phyloP scores from a whole-genome alignment of 2,329 filamentous ascomycete species.

The Beauveria rudraprayagi region DNA sequence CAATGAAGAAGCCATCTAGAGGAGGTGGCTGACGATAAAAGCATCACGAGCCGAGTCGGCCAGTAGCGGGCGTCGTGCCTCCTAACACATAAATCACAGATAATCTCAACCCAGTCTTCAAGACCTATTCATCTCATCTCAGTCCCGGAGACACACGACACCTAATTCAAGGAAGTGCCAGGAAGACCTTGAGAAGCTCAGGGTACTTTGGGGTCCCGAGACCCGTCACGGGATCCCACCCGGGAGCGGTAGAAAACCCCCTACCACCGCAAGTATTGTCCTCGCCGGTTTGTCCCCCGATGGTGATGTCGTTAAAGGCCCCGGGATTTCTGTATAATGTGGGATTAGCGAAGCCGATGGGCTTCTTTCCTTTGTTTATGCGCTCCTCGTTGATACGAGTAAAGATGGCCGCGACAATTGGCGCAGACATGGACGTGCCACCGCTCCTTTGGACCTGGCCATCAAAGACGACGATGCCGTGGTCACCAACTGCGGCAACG shows the following conservation, averaged over 20 bases:
- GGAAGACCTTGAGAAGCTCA: background rate
- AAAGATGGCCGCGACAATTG: slow-evolving; percentile 15
- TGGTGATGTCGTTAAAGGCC: slow-evolving; percentile 8
- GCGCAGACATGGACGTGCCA: slow-evolving; percentile 14
- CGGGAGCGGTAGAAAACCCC: background rate
- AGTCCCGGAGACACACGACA: too few species aligned
- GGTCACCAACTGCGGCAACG: slow-evolving; percentile 34
- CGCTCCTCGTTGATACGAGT: slow-evolving; percentile 15
- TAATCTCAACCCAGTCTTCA: too few species aligned
- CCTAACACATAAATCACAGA: too few species aligned
- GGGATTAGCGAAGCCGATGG: slow-evolving; percentile 25
- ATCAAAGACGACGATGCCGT: slow-evolving; percentile 32
- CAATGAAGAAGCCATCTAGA: too few species aligned
- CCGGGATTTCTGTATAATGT: slow-evolving; percentile 7
- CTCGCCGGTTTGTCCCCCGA: background rate
- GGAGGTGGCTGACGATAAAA: too few species aligned
- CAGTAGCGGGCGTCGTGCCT: too few species aligned
- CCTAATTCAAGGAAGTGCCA: too few species aligned
- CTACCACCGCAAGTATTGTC: background rate
- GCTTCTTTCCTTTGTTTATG: slow-evolving; percentile 23
- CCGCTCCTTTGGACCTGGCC: slow-evolving; percentile 16
- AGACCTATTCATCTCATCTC: too few species aligned
- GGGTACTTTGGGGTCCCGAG: background rate
- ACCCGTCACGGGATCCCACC: background rate
- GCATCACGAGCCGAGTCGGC: too few species aligned